These are phyloP conservation scores for Spathaspora arborariae DNA, from an alignment of 805 yeast genomes.

Conservation along the genomic window DNA sequence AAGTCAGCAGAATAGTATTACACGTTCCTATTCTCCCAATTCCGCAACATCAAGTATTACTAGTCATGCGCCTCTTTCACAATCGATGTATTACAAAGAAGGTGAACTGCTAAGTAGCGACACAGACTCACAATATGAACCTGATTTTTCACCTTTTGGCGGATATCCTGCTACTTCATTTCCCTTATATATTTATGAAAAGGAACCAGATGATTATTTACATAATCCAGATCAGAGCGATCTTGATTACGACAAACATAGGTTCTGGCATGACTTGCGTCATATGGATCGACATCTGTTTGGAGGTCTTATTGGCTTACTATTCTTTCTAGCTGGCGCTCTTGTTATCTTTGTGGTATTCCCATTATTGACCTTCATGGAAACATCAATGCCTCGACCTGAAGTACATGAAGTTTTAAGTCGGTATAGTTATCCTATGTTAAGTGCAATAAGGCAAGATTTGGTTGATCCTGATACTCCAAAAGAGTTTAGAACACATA, in stretches of 20 bases:
- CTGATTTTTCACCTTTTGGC: constrained; percentile 85
- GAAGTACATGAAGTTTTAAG: constrained; percentile 33
- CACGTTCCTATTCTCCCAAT: background rate
- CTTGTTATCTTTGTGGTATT: constrained; percentile 65
- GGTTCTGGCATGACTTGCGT: constrained; percentile 62
- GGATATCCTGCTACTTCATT: constrained; percentile 93
- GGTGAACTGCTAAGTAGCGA: background rate
- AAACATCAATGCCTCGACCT: constrained; percentile 29
- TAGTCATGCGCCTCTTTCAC: background rate
- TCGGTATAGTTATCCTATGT: constrained; percentile 51
- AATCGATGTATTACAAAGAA: background rate
- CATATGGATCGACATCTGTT: constrained; percentile 59
- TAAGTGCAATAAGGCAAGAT: constrained; percentile 55
- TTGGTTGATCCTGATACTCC: constrained; percentile 76
- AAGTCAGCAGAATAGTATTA: background rate
- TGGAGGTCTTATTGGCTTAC: constrained; percentile 57
- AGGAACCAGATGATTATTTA: constrained; percentile 90
- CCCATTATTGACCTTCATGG: constrained; percentile 83
- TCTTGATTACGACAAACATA: constrained; percentile 73
- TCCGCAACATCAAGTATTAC: background rate
- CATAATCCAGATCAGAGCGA: constrained; percentile 97
- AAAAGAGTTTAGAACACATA: constrained; percentile 31
- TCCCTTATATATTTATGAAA: constrained; percentile 86
- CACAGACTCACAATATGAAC: constrained; percentile 5
- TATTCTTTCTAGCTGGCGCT: constrained; percentile 56